phyloP scores from a whole-genome alignment of 1,139 yeast genomes.

The Debaryomyces psychrophilus region DNA sequence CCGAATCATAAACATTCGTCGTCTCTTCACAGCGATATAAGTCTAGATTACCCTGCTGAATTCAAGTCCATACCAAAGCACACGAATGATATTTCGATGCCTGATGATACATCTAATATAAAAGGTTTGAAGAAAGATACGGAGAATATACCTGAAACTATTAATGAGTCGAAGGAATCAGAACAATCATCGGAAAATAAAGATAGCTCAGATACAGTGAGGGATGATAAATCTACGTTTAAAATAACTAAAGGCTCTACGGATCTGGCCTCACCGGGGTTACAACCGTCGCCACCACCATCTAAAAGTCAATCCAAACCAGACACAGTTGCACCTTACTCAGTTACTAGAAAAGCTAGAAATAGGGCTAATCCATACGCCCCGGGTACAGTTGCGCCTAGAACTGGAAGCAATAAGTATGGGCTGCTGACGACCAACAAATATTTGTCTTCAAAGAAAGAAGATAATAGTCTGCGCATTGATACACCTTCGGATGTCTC shows the following conservation, averaged over 20 bases:
- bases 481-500: conserved; percentile 10
- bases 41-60: conserved; percentile 36
- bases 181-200: neutral
- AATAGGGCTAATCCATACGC: conserved; percentile 44
- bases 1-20: conserved; percentile 30
- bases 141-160: neutral
- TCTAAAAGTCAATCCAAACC: conserved; percentile 10
- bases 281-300: conserved; percentile 14
- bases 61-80: conserved; percentile 25
- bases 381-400: conserved; percentile 28
- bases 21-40: conserved; percentile 37
- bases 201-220: neutral
- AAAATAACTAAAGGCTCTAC: neutral
- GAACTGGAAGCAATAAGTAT: conserved; percentile 27
- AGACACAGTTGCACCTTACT: conserved; percentile 16
- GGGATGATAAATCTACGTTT: neutral
- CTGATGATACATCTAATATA: neutral
- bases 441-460: neutral
- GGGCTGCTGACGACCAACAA: conserved; percentile 28
- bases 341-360: conserved; percentile 11
- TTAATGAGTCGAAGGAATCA: neutral
- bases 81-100: conserved; percentile 7
- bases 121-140: neutral
- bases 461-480: neutral
- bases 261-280: neutral